Evolutionary conservation across 2,329 filamentous ascomycete genomes (phyloP).

Genomic region (Fusarium gaditjirri): DNA sequence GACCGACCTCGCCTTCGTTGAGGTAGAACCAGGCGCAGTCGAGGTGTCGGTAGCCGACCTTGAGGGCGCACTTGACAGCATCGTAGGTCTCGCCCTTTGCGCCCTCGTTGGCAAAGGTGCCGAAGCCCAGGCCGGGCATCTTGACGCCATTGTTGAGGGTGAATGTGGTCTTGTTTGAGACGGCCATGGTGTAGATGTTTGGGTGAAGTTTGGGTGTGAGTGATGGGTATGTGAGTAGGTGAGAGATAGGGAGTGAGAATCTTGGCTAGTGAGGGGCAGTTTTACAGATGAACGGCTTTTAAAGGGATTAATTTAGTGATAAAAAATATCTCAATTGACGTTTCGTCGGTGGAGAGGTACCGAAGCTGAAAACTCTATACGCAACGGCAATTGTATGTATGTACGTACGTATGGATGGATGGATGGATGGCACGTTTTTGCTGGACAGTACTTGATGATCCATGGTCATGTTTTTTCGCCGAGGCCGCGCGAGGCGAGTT

Average conservation of each 20-base stretch:
- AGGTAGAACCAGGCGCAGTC: constrained; percentile 61
- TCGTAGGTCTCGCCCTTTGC: constrained; percentile 46
- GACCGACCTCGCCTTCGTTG: constrained; percentile 57
- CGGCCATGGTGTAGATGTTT: constrained; percentile 26
- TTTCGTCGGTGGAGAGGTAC: constrained; percentile 7
- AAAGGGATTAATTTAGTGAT: constrained; percentile 6
- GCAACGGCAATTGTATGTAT: background rate
- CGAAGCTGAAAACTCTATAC: background rate
- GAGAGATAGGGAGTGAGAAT: background rate
- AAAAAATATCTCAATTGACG: constrained; percentile 24
- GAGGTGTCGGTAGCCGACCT: constrained; percentile 57
- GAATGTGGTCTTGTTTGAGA: constrained; percentile 50
- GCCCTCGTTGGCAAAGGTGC: constrained; percentile 74
- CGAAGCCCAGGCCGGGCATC: constrained; percentile 72
- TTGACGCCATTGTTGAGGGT: constrained; percentile 64
- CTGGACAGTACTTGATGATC: constrained; percentile 12
- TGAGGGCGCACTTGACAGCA: constrained; percentile 55
- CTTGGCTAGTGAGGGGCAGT: background rate
- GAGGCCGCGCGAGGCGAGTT: constrained; percentile 23
- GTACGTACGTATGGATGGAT: too few species aligned
- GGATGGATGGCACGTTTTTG: constrained; percentile 8
- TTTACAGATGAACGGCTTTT: constrained; percentile 17
- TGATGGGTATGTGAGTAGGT: constrained; percentile 15
- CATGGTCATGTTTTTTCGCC: constrained; percentile 2
- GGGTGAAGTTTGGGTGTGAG: constrained; percentile 4